Conservation (phyloP, 805 yeast genomes). For the Metschnikowia santaceciliae region DNA sequence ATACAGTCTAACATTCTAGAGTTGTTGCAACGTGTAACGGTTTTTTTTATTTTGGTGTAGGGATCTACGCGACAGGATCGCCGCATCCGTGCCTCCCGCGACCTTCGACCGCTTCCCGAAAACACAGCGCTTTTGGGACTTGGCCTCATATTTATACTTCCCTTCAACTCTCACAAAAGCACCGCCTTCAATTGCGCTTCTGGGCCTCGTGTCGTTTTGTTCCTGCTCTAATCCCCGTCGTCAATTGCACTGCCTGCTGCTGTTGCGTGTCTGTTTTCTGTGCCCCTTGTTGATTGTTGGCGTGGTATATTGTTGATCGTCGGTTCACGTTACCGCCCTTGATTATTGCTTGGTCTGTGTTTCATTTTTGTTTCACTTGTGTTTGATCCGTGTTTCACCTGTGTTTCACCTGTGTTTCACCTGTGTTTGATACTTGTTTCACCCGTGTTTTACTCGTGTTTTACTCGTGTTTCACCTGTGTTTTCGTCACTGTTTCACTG, state of each 20-base stretch:
- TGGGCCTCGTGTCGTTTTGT: not conserved
- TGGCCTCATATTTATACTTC: not conserved
- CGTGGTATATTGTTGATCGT: not conserved
- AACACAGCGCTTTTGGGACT: slow-evolving; percentile 4
- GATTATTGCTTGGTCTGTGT: not conserved
- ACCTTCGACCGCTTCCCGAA: not conserved
- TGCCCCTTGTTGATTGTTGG: not conserved
- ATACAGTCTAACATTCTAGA: too few species aligned
- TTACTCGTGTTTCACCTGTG: not conserved
- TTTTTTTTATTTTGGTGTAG: too few species aligned
- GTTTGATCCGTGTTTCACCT: not conserved
- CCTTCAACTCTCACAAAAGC: not conserved
- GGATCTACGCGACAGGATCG: not conserved
- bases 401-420: not conserved
- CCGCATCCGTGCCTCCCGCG: not conserved
- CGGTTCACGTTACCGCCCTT: not conserved
- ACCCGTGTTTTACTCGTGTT: too few species aligned
- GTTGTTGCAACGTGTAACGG: too few species aligned
- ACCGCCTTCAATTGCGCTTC: not conserved
- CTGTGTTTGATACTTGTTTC: not conserved
- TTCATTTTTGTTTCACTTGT: not conserved
- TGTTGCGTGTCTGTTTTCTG: not conserved
- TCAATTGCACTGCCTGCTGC: not conserved
- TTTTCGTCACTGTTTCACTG: not conserved
- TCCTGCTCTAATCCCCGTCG: not conserved